These are phyloP conservation scores for Oleoguttula mirabilis DNA, from an alignment of 495 filamentous ascomycete genomes.

Conservation along the genomic window DNA sequence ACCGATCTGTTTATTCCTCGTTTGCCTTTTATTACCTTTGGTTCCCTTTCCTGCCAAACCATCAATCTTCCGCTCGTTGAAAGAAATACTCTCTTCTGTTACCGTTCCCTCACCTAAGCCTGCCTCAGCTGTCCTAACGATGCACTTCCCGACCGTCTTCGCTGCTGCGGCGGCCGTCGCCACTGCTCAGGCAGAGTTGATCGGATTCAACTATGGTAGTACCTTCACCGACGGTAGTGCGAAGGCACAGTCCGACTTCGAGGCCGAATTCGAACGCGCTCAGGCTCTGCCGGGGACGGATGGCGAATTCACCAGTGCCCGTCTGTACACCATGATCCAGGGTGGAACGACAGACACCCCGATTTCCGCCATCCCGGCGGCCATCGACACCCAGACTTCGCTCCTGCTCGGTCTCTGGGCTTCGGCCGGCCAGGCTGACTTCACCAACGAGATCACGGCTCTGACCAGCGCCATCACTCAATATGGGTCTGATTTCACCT, in stretches of 20 bases:
- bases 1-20: too few relatives aligned
- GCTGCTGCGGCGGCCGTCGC: constrained; percentile 18
- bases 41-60: too few relatives aligned
- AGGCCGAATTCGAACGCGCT: constrained; percentile 57
- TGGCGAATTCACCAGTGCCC: constrained; percentile 59
- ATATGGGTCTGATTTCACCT: constrained; percentile 50
- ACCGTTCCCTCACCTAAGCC: too few relatives aligned
- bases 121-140: too few relatives aligned
- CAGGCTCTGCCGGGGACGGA: constrained; percentile 54
- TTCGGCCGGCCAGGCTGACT: constrained; percentile 49
- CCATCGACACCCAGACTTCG: constrained; percentile 57
- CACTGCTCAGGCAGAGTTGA: constrained; percentile 30
- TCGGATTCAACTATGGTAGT: constrained; percentile 79
- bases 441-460: constrained; percentile 58
- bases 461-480: constrained; percentile 49
- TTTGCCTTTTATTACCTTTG: too few relatives aligned
- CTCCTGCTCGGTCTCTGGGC: constrained; percentile 72
- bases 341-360: constrained; percentile 45
- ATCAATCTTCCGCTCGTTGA: too few relatives aligned
- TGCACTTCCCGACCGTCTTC: constrained; percentile 19
- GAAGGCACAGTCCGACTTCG: constrained; percentile 55
- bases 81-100: too few relatives aligned
- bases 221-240: constrained; percentile 47
- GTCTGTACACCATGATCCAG: constrained; percentile 54
- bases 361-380: constrained; percentile 63